A percentile compares a stretch with the other conserved stretches of the same genome.
Evolutionary conservation across 108 stramenopile species (phyloP).

Genomic region (Skeletonema costatum): DNA sequence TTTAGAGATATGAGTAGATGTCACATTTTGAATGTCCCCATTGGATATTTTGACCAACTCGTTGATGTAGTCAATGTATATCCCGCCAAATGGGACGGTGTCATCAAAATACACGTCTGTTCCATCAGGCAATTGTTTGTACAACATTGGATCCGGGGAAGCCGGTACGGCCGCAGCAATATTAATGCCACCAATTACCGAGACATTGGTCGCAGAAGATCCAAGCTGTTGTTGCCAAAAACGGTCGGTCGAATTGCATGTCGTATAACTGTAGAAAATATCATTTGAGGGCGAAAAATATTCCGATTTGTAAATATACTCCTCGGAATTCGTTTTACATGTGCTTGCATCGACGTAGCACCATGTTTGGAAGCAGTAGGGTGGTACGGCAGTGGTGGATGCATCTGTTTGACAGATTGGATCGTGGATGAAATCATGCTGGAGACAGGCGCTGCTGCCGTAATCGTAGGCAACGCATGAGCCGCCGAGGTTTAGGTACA

Average conservation of each 20-base stretch:
- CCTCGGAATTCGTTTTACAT: slow-evolving; percentile 9
- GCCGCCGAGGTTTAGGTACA: slow-evolving; percentile 10
- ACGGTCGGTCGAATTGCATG: slow-evolving; percentile 13
- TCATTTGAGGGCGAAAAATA: slow-evolving; percentile 3
- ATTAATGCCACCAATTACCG: not conserved
- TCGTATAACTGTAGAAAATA: slow-evolving; percentile 21
- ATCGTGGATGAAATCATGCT: slow-evolving; percentile 25
- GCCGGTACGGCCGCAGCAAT: not conserved
- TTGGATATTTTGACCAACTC: not conserved
- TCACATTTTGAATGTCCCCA: slow-evolving; percentile 23
- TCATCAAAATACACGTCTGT: slow-evolving; percentile 2
- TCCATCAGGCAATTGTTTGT: not conserved
- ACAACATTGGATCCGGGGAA: not conserved
- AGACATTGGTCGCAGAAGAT: too few relatives aligned
- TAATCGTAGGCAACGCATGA: slow-evolving; percentile 22
- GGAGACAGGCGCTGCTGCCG: slow-evolving; percentile 18
- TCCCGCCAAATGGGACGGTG: slow-evolving; percentile 8
- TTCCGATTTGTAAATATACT: slow-evolving; percentile 2
- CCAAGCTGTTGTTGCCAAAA: not conserved
- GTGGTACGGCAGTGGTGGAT: not conserved
- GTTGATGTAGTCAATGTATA: slow-evolving; percentile 12
- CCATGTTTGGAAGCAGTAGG: slow-evolving; percentile 13
- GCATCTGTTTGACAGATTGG: not conserved
- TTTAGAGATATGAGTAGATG: slow-evolving; percentile 17
- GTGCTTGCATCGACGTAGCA: slow-evolving; percentile 22